Conservation (phyloP, 495 filamentous ascomycete genomes). For the Penicillium antarcticum region DNA sequence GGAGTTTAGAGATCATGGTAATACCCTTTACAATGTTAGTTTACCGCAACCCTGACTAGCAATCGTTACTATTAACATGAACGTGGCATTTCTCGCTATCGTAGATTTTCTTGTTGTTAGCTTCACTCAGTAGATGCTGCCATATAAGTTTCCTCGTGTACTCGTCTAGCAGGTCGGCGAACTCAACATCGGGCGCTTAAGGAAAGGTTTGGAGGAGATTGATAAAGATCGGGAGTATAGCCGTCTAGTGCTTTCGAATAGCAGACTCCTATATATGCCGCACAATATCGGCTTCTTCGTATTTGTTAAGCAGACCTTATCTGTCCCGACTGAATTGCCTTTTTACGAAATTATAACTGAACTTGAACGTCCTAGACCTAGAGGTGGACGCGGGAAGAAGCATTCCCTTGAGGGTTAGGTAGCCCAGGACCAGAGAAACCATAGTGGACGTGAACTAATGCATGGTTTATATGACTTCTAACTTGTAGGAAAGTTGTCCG, state of each 20-base stretch:
- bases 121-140: background rate
- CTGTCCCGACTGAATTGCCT: conserved; percentile 22
- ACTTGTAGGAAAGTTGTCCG: too few species aligned
- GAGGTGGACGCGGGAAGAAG: too few species aligned
- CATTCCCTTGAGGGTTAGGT: too few species aligned
- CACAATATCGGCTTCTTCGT: conserved; percentile 13
- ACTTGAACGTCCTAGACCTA: conserved; percentile 7
- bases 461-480: too few species aligned
- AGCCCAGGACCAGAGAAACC: too few species aligned
- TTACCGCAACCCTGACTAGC: too few species aligned
- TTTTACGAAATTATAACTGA: conserved; percentile 18
- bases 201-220: conserved; percentile 16
- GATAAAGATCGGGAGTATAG: conserved; percentile 13
- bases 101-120: background rate
- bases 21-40: background rate
- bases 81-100: background rate
- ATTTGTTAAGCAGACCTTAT: conserved; percentile 3
- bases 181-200: conserved; percentile 6
- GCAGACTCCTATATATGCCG: conserved; percentile 19
- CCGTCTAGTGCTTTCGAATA: conserved; percentile 4
- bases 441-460: too few species aligned
- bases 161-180: conserved; percentile 7
- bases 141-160: conserved; percentile 10
- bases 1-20: background rate
- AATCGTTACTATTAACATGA: too few species aligned